Evolutionary conservation across 108 stramenopile species (phyloP), one percentile per base, ranked within the genome.

Genomic region (Nitzschia inconspicua): DNA sequence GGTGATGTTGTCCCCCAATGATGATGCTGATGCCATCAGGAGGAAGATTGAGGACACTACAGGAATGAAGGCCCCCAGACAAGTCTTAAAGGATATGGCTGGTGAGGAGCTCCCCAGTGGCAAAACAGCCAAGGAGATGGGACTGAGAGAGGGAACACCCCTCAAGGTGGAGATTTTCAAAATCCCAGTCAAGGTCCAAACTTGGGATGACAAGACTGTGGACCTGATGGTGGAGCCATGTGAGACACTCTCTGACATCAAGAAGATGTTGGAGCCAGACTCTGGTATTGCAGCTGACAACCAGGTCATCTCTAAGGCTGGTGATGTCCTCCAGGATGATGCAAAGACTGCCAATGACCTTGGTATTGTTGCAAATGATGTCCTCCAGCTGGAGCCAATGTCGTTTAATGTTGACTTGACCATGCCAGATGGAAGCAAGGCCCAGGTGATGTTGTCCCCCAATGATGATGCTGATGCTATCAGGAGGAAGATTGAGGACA

Each of bases 111-210:
- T 67, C 20, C 56, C 56, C 0, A 30, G 36, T 16, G 66, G 57
- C 13, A 7, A 36, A 22, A 57, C 56, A 1, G 46, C 18, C 1
- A 53, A 53, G 26, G 47, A 67, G 14, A 57, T 67, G 56, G 66
- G 56, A 28, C 26, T 67, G 28, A 49, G 25, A 49, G 66, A 47
- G 3, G 66, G 56, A 0, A 18, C 46, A 16, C 31, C 28, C 29
- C 22, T 67, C 10, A 19, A n/a, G 9, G 66, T 67, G 1, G 66
- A 57, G 6, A 49, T 67, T 14, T 36, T 36, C 47, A 57, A 67
- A 39, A 28, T 67, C 16, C 66, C 66, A 23, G 47, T 67, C 7
- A 67, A 44, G 16, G 66, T 67, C 2, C 47, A 67, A 5, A 58
- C 24, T n/a, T 39, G 30, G 20, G 66, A 67, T 24, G 66, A 57